Evolutionary conservation across 2,329 filamentous ascomycete genomes (phyloP).

Genomic region (Nigrospora osmanthi): DNA sequence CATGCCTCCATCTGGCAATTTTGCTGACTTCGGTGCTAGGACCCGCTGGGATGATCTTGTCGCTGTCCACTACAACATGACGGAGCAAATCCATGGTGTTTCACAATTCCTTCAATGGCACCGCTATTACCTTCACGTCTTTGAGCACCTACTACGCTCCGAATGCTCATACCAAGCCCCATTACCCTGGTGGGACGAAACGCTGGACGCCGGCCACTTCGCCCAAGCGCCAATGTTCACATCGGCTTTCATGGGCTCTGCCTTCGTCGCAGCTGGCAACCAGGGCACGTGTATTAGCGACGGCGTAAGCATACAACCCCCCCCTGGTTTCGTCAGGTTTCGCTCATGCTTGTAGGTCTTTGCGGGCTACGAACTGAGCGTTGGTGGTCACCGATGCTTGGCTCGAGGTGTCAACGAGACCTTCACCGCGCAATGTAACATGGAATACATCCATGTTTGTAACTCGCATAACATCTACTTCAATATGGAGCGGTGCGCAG

Average conservation of each 20-base stretch:
- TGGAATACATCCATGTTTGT: constrained; percentile 22
- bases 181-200: constrained; percentile 25
- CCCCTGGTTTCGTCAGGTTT: too few species aligned
- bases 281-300: constrained; percentile 15
- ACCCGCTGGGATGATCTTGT: neutral
- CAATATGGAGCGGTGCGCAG: constrained; percentile 22
- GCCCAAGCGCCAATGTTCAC: constrained; percentile 18
- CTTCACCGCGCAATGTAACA: constrained; percentile 19
- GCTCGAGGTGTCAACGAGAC: constrained; percentile 23
- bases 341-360: too few species aligned
- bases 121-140: constrained; percentile 20
- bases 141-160: constrained; percentile 18
- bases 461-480: constrained; percentile 18
- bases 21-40: neutral
- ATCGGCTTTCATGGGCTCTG: neutral
- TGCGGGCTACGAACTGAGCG: constrained; percentile 13
- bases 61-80: neutral
- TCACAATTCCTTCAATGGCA: constrained; percentile 20
- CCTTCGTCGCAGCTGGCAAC: constrained; percentile 9
- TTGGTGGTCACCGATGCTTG: constrained; percentile 23
- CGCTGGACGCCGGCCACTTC: constrained; percentile 21
- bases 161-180: constrained; percentile 20
- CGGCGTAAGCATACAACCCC: constrained; percentile 11
- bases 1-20: neutral
- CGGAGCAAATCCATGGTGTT: neutral